phyloP scores from a whole-genome alignment of 306 rosid species.

The Malus fusca region DNA sequence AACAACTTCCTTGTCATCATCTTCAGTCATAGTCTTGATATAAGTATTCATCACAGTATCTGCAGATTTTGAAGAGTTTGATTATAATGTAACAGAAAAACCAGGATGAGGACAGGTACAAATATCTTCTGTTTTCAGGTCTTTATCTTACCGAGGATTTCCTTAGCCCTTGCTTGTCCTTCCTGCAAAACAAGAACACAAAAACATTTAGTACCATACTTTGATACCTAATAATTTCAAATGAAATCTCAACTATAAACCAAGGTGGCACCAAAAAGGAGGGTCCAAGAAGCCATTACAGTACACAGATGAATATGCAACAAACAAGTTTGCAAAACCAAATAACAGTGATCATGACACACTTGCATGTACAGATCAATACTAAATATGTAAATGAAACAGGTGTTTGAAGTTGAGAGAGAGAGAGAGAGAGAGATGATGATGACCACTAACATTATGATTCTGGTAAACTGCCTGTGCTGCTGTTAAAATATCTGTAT shows the following conservation, averaged over 20 bases:
- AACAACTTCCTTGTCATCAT: slow-evolving; percentile 94
- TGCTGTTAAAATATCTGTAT: slow-evolving; percentile 74
- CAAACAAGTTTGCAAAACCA: not conserved
- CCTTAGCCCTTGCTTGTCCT: slow-evolving; percentile 63
- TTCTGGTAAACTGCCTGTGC: slow-evolving; percentile 68
- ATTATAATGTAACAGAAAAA: slow-evolving; percentile 1
- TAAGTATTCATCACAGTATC: slow-evolving; percentile 71
- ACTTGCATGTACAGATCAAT: not conserved
- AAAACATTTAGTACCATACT: not conserved
- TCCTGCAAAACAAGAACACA: slow-evolving; percentile 49
- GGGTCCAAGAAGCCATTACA: not conserved
- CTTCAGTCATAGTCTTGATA: slow-evolving; percentile 87
- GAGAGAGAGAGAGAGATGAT: not conserved
- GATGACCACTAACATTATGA: slow-evolving; percentile 55
- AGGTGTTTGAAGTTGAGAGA: not conserved
- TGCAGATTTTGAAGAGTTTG: slow-evolving; percentile 24
- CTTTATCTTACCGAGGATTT: slow-evolving; percentile 59
- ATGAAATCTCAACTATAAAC: not conserved
- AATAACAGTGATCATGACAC: not conserved
- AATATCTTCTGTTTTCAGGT: slow-evolving; percentile 5
- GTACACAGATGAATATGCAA: not conserved
- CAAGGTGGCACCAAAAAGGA: not conserved
- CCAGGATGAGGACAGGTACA: not conserved
- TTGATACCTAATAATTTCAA: not conserved
- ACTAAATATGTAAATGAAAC: not conserved